A percentile compares a stretch with the other conserved stretches of the same genome.
These are phyloP conservation scores for Endocalyx cinctus DNA, from an alignment of 2,329 filamentous ascomycete species.

Conservation along the genomic window DNA sequence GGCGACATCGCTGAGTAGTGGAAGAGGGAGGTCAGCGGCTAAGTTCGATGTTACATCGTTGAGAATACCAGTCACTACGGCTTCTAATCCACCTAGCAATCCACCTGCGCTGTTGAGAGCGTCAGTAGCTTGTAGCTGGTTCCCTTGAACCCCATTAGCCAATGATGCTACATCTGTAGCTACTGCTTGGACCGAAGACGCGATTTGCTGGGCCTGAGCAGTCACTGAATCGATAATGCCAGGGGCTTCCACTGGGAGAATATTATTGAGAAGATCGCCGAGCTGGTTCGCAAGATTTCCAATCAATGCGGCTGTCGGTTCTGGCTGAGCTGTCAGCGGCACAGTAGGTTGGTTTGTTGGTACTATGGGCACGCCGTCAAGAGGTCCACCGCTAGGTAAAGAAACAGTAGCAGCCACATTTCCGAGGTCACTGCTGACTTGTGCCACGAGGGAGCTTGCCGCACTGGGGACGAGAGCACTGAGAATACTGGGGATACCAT, in stretches of 20 bases:
- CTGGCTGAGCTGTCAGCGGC: slow-evolving; percentile 10
- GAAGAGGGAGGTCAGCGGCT: slow-evolving; percentile 8
- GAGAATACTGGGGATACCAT: slow-evolving; percentile 9
- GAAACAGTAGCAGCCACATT: slow-evolving; percentile 8
- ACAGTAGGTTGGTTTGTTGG: slow-evolving; percentile 7
- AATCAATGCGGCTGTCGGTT: slow-evolving; percentile 10
- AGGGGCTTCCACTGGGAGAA: slow-evolving; percentile 11
- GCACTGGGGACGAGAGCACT: slow-evolving; percentile 11
- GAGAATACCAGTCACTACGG: slow-evolving; percentile 13
- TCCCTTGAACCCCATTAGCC: slow-evolving; percentile 11
- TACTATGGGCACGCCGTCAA: slow-evolving; percentile 14
- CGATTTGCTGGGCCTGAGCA: slow-evolving; percentile 12
- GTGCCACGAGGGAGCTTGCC: slow-evolving; percentile 9
- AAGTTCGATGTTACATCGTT: slow-evolving; percentile 11
- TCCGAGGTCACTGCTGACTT: slow-evolving; percentile 13
- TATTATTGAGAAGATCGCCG: slow-evolving; percentile 11
- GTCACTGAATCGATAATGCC: slow-evolving; percentile 16
- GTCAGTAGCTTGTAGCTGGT: slow-evolving; percentile 12
- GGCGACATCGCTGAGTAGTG: slow-evolving; percentile 12
- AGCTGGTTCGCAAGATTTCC: slow-evolving; percentile 11
- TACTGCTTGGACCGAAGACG: slow-evolving; percentile 13
- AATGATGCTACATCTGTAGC: slow-evolving; percentile 19
- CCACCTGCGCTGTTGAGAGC: slow-evolving; percentile 13
- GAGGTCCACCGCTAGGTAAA: slow-evolving; percentile 6
- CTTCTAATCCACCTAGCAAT: slow-evolving; percentile 16